Percentiles rank a stretch among this genome's conserved stretches.
Conservation (phyloP, 192 early-diverging fungal species). For the Coemansia sp. region DNA sequence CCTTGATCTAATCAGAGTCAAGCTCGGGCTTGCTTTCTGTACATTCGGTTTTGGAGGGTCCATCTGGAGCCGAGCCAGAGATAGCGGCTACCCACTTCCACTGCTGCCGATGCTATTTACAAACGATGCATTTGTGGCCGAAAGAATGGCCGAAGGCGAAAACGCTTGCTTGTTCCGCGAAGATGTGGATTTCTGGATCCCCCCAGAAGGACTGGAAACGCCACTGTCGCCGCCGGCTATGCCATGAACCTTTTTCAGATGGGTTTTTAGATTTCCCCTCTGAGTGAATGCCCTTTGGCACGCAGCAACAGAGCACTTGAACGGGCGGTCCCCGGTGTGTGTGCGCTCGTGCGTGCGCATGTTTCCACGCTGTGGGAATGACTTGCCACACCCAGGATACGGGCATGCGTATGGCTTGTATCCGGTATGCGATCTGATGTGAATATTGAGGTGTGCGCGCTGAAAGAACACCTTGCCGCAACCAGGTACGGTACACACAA, state of each 20-base stretch:
- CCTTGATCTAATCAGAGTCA: too few species aligned
- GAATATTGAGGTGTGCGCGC: conserved; percentile 73
- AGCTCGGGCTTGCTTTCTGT: not conserved
- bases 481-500: conserved; percentile 52
- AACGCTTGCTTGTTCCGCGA: not conserved
- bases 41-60: not conserved
- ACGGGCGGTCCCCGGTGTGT: conserved; percentile 76
- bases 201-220: not conserved
- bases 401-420: conserved; percentile 61
- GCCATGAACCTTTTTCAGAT: conserved; percentile 46
- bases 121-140: conserved; percentile 2
- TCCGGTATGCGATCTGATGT: conserved; percentile 60
- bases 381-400: conserved; percentile 69
- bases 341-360: conserved; percentile 80
- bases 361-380: conserved; percentile 80
- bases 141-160: not conserved
- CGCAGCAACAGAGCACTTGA: conserved; percentile 61
- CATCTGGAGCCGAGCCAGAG: conserved; percentile 6
- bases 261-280: conserved; percentile 66
- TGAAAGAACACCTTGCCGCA: conserved; percentile 70
- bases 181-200: not conserved
- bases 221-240: not conserved
- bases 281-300: conserved; percentile 77
- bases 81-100: not conserved
- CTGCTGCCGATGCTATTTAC: conserved; percentile 13